phyloP scores from a whole-genome alignment of 495 filamentous ascomycete species.

The Thozetella sp. region DNA sequence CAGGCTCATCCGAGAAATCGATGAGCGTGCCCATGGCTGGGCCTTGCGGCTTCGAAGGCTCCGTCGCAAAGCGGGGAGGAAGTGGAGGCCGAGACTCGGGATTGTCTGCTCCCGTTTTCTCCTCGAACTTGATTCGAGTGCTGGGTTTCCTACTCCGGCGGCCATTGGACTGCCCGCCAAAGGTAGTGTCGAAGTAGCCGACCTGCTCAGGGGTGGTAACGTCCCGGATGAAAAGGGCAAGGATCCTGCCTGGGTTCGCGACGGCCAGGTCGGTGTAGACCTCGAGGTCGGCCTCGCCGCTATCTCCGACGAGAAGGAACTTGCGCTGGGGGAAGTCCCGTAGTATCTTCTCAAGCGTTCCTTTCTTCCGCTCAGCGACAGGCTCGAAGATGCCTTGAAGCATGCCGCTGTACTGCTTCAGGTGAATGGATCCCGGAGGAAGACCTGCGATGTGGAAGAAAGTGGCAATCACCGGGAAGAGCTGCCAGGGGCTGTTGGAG shows the following conservation, averaged over 20 bases:
- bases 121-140: constrained; percentile 12
- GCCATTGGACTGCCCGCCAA: constrained; percentile 23
- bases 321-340: constrained; percentile 86
- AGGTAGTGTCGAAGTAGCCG: constrained; percentile 77
- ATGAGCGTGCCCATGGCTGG: constrained; percentile 61
- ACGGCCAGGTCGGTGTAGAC: constrained; percentile 93
- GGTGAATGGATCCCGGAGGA: constrained; percentile 84
- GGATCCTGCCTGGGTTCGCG: constrained; percentile 77
- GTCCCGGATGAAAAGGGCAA: constrained; percentile 89
- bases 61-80: constrained; percentile 31
- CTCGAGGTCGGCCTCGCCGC: constrained; percentile 94
- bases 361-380: constrained; percentile 90
- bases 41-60: constrained; percentile 22
- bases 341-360: constrained; percentile 80
- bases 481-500: constrained; percentile 94
- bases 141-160: constrained; percentile 21
- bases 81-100: constrained; percentile 23
- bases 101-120: constrained; percentile 21
- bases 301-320: constrained; percentile 93
- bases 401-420: constrained; percentile 96
- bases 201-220: constrained; percentile 74
- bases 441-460: constrained; percentile 82
- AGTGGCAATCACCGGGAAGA: constrained; percentile 83
- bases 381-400: constrained; percentile 98
- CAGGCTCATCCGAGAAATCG: constrained; percentile 60